A percentile compares a stretch with the other conserved stretches of the same genome.
These are phyloP conservation scores for Lactifluus hygrophoroides DNA, from an alignment of 768 basidiomycete species.

Conservation along the genomic window DNA sequence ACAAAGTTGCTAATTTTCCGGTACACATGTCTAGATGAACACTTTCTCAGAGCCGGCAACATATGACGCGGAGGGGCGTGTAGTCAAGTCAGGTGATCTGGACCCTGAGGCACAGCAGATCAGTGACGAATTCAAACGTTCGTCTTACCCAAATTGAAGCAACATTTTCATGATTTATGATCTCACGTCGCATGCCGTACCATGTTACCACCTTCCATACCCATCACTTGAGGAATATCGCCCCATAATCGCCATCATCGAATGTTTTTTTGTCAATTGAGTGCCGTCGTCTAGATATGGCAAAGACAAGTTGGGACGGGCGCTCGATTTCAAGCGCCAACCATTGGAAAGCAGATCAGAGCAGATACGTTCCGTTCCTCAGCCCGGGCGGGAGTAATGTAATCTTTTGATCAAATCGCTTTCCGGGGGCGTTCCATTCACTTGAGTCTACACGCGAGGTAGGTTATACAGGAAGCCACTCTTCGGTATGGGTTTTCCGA, in stretches of 20 bases:
- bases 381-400: not conserved
- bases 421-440: no score
- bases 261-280: not conserved
- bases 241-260: not conserved
- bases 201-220: not conserved
- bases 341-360: not conserved
- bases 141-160: slow-evolving; percentile 21
- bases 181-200: not conserved
- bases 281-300: not conserved
- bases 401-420: not conserved
- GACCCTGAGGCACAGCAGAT: slow-evolving; percentile 55
- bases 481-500: slow-evolving; percentile 64
- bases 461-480: slow-evolving; percentile 29
- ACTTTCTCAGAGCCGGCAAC: slow-evolving; percentile 31
- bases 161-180: not conserved
- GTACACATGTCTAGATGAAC: not conserved
- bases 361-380: not conserved
- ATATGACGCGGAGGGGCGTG: slow-evolving; percentile 51
- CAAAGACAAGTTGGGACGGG: no score
- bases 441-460: slow-evolving; percentile 45
- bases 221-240: not conserved
- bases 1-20: not conserved
- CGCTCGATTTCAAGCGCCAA: not conserved
- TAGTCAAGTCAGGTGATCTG: slow-evolving; percentile 34
- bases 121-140: slow-evolving; percentile 56